phyloP scores from a whole-genome alignment of 2,329 filamentous ascomycete genomes.

The Scedosporium boydii region DNA sequence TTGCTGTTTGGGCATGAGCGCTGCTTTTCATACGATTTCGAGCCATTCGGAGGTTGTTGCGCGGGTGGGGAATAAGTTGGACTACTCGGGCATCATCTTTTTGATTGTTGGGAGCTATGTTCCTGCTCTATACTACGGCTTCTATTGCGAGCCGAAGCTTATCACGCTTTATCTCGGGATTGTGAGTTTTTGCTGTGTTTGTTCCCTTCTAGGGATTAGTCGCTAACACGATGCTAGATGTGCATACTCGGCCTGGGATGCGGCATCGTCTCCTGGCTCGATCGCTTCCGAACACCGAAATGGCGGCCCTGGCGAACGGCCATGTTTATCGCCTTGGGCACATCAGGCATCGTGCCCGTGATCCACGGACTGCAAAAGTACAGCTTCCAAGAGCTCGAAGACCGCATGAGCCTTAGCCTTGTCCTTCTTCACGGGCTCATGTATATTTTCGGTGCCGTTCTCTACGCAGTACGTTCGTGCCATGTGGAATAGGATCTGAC shows the following conservation, averaged over 20 bases:
- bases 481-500: too few species aligned
- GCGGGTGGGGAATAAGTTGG: conserved; percentile 81
- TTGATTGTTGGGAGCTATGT: conserved; percentile 89
- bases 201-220: not conserved
- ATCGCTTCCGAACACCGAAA: conserved; percentile 71
- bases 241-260: conserved; percentile 68
- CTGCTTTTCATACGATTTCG: conserved; percentile 72
- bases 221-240: conserved; percentile 47
- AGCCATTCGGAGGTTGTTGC: conserved; percentile 77
- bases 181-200: conserved; percentile 37
- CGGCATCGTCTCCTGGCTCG: conserved; percentile 65
- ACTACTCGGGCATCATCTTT: conserved; percentile 88
- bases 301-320: conserved; percentile 78
- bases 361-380: conserved; percentile 64
- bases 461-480: conserved; percentile 63
- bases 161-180: conserved; percentile 66
- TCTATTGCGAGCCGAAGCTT: conserved; percentile 58
- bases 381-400: conserved; percentile 55
- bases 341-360: conserved; percentile 76
- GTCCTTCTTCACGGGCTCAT: conserved; percentile 69
- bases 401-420: conserved; percentile 73
- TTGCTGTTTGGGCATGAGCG: conserved; percentile 68
- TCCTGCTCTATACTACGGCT: conserved; percentile 79
- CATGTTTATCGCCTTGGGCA: conserved; percentile 83
- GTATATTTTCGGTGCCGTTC: conserved; percentile 75